Evolutionary conservation across 2,329 filamentous ascomycete genomes (phyloP).

Genomic region (Sphaerostilbella broomeana): DNA sequence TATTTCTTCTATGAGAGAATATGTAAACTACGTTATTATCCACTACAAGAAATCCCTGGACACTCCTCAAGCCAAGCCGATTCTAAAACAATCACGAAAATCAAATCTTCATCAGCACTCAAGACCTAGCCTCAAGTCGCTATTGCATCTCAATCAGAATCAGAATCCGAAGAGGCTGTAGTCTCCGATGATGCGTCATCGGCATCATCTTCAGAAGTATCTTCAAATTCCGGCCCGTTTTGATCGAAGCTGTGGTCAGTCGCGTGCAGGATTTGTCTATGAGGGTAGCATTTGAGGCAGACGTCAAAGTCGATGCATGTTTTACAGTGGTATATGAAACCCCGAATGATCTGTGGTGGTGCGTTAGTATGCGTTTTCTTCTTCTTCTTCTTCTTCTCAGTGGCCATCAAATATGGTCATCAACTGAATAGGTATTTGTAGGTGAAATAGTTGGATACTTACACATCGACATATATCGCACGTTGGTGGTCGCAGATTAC

Average conservation of each 20-base stretch:
- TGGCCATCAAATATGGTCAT: too few relatives aligned
- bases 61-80: too few relatives aligned
- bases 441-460: not conserved
- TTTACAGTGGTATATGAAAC: slow-evolving; percentile 9
- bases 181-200: slow-evolving; percentile 10
- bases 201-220: slow-evolving; percentile 1
- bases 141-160: slow-evolving; percentile 14
- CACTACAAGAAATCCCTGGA: too few relatives aligned
- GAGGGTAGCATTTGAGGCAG: slow-evolving; percentile 11
- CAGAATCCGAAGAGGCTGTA: slow-evolving; percentile 10
- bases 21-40: too few relatives aligned
- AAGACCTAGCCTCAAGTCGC: too few relatives aligned
- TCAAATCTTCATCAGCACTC: too few relatives aligned
- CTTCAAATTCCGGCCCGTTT: slow-evolving; percentile 10
- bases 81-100: too few relatives aligned
- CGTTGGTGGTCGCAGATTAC: not conserved
- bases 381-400: too few relatives aligned
- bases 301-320: slow-evolving; percentile 6
- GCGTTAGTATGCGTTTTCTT: not conserved
- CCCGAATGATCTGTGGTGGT: slow-evolving; percentile 2
- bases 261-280: slow-evolving; percentile 2
- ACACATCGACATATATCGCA: slow-evolving; percentile 12
- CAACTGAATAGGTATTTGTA: too few relatives aligned
- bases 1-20: too few relatives aligned
- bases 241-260: slow-evolving; percentile 5